Conservation (phyloP, 176 grass and related monocot genomes). For the Carex scoparia region DNA sequence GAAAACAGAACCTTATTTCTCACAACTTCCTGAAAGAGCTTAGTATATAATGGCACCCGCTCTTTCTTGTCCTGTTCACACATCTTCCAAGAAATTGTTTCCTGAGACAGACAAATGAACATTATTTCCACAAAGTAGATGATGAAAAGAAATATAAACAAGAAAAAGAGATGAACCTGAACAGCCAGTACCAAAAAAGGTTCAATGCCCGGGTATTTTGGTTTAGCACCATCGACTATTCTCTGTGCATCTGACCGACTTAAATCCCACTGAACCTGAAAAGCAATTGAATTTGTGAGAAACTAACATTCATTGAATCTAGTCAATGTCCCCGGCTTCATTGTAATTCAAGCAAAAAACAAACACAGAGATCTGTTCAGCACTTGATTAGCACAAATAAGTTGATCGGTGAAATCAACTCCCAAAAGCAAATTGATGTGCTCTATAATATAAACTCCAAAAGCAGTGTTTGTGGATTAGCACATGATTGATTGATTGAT, state of each 20-base stretch:
- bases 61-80: not conserved
- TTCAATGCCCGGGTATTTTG: not conserved
- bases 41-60: not conserved
- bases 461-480: not conserved
- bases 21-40: not conserved
- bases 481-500: not conserved
- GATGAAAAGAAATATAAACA: not conserved
- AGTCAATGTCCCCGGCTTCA: too few relatives aligned
- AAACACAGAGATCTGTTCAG: not conserved
- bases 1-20: not conserved
- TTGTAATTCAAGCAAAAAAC: too few relatives aligned
- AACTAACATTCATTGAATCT: not conserved
- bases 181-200: not conserved
- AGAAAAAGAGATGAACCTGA: not conserved
- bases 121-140: not conserved
- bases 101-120: not conserved
- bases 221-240: not conserved
- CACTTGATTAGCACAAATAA: not conserved
- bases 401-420: not conserved
- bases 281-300: not conserved
- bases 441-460: not conserved
- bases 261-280: not conserved
- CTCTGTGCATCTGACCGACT: not conserved
- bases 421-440: not conserved
- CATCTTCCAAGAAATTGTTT: not conserved